These are phyloP conservation scores for Lactarius vividus DNA, from an alignment of 768 basidiomycete species.

Conservation along the genomic window DNA sequence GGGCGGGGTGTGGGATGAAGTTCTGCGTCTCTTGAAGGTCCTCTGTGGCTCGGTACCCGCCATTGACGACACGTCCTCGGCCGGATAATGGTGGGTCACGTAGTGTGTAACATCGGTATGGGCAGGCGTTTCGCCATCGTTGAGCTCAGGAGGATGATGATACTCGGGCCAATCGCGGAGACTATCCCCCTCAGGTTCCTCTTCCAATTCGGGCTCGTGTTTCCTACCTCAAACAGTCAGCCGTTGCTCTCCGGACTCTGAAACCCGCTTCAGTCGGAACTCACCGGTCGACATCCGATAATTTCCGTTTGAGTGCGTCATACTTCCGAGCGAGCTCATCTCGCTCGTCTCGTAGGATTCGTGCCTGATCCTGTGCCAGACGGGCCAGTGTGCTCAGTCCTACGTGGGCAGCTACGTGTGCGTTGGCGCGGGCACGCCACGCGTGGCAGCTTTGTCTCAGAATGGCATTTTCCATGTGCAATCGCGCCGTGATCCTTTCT, in stretches of 20 bases:
- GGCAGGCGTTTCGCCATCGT: neutral
- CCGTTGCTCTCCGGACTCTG: neutral
- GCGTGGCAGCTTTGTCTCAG: conserved; percentile 18
- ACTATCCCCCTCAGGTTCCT: neutral
- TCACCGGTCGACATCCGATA: conserved; percentile 24
- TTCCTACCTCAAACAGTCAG: conserved; percentile 7
- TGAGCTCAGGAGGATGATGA: neutral
- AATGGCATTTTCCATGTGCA: conserved; percentile 21
- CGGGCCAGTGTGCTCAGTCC: conserved; percentile 11
- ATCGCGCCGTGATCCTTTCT: conserved; percentile 12
- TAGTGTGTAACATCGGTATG: neutral
- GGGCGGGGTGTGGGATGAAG: neutral
- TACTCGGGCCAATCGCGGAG: neutral
- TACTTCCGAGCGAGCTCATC: conserved; percentile 23
- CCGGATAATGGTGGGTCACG: neutral
- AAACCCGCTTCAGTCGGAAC: conserved; percentile 5
- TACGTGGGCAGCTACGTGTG: conserved; percentile 16
- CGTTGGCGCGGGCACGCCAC: conserved; percentile 24
- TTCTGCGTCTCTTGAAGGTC: conserved; percentile 15
- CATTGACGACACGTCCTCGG: neutral
- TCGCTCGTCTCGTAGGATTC: conserved; percentile 10
- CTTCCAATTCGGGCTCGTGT: neutral
- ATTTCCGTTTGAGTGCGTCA: conserved; percentile 24
- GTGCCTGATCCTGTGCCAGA: conserved; percentile 13
- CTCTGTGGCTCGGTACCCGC: neutral